phyloP scores from a whole-genome alignment of 2,329 filamentous ascomycete genomes.

The Cladophialophora chaetospira region DNA sequence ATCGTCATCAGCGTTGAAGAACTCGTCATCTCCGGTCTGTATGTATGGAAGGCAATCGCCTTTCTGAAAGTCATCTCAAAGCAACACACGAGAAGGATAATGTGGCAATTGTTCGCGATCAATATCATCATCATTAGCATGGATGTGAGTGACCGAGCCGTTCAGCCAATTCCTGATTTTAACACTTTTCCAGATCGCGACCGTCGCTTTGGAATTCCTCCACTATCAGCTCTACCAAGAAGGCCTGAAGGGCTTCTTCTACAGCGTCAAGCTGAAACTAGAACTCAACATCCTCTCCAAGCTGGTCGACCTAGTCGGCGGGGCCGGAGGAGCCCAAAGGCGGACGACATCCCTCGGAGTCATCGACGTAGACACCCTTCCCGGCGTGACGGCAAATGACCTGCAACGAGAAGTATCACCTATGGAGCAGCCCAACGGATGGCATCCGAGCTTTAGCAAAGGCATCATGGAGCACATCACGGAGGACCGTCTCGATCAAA shows the following conservation, averaged over 20 bases:
- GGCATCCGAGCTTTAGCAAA: neutral
- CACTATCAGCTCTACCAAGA: constrained; percentile 50
- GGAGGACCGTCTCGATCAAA: neutral
- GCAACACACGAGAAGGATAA: constrained; percentile 46
- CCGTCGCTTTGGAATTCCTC: constrained; percentile 41
- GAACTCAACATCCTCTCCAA: constrained; percentile 52
- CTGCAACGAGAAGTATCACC: constrained; percentile 1
- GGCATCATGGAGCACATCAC: neutral
- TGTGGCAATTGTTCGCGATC: constrained; percentile 52
- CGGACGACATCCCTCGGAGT: constrained; percentile 21
- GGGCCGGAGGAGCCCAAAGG: neutral
- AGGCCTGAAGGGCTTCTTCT: constrained; percentile 50
- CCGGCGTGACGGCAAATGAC: constrained; percentile 11
- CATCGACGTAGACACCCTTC: constrained; percentile 13
- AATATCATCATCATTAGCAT: constrained; percentile 51
- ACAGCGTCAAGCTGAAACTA: constrained; percentile 53
- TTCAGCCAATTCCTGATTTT: neutral
- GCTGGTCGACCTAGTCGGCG: constrained; percentile 43
- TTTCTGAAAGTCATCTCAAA: constrained; percentile 52
- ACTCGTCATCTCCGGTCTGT: constrained; percentile 55
- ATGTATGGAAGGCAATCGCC: constrained; percentile 56
- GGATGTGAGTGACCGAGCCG: constrained; percentile 35
- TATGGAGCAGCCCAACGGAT: neutral
- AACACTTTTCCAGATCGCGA: neutral
- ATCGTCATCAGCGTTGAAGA: constrained; percentile 61